These are phyloP conservation scores for Nemania abortiva DNA, from an alignment of 2,329 filamentous ascomycete species.

Conservation along the genomic window DNA sequence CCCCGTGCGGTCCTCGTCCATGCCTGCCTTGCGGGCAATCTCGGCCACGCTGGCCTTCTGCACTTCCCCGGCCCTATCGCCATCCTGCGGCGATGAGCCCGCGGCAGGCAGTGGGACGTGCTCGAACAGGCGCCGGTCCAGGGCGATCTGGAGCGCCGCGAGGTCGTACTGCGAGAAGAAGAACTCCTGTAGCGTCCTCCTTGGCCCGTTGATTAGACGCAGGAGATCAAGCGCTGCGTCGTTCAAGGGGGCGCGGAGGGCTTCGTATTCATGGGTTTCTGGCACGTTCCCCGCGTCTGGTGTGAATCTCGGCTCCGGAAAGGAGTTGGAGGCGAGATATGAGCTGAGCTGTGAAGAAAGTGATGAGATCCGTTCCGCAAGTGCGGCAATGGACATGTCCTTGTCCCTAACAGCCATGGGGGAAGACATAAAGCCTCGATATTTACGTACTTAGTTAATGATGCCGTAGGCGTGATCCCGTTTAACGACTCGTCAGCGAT, in stretches of 20 bases:
- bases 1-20: slow-evolving; percentile 44
- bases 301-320: slow-evolving; percentile 20
- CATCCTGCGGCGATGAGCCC: neutral
- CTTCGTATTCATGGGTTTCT: slow-evolving; percentile 28
- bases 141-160: slow-evolving; percentile 41
- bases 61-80: neutral
- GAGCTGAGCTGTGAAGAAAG: slow-evolving; percentile 22
- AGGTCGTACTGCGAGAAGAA: slow-evolving; percentile 40
- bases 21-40: slow-evolving; percentile 39
- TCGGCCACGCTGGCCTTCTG: slow-evolving; percentile 25
- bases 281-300: slow-evolving; percentile 22
- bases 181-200: slow-evolving; percentile 25
- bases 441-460: too few relatives aligned
- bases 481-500: too few relatives aligned
- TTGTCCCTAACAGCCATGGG: slow-evolving; percentile 6
- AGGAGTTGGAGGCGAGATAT: slow-evolving; percentile 22
- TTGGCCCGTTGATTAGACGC: slow-evolving; percentile 32
- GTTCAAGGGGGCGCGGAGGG: slow-evolving; percentile 26
- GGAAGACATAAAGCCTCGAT: neutral
- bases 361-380: slow-evolving; percentile 24
- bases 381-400: slow-evolving; percentile 21
- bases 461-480: too few relatives aligned
- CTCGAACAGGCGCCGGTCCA: slow-evolving; percentile 39
- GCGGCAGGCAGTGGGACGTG: slow-evolving; percentile 31
- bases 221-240: slow-evolving; percentile 33